Evolutionary conservation across 495 filamentous ascomycete genomes (phyloP).

Genomic region (Penicillium paxilli): DNA sequence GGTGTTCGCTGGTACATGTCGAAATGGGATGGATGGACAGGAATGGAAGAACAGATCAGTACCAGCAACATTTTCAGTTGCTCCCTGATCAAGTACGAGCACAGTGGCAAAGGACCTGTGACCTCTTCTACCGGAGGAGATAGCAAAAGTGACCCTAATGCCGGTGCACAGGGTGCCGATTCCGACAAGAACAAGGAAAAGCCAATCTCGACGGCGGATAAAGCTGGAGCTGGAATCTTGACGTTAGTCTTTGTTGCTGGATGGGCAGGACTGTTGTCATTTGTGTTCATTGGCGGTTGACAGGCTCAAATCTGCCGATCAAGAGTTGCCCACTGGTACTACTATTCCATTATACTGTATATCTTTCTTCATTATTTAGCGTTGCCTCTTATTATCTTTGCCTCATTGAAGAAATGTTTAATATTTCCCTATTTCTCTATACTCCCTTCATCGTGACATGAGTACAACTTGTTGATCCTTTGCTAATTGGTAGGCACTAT

Average conservation of each 20-base stretch:
- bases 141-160: slow-evolving; percentile 21
- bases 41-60: slow-evolving; percentile 53
- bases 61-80: slow-evolving; percentile 59
- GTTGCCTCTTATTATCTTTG: too few species aligned
- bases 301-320: neutral
- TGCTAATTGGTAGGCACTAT: too few species aligned
- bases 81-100: slow-evolving; percentile 27
- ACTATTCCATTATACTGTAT: neutral
- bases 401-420: too few species aligned
- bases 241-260: slow-evolving; percentile 49
- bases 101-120: slow-evolving; percentile 8
- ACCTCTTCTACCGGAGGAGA: slow-evolving; percentile 17
- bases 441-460: too few species aligned
- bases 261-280: neutral
- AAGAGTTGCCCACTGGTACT: neutral
- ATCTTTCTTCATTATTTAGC: neutral
- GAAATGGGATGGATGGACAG: slow-evolving; percentile 61
- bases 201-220: slow-evolving; percentile 11
- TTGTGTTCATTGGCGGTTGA: neutral
- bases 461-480: too few species aligned
- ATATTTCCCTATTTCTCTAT: too few species aligned
- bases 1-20: slow-evolving; percentile 67
- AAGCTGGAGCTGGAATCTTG: slow-evolving; percentile 17
- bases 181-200: neutral
- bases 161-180: slow-evolving; percentile 1